phyloP scores from a whole-genome alignment of 2,329 filamentous ascomycete genomes.

The Fusarium brevicatenulatum region DNA sequence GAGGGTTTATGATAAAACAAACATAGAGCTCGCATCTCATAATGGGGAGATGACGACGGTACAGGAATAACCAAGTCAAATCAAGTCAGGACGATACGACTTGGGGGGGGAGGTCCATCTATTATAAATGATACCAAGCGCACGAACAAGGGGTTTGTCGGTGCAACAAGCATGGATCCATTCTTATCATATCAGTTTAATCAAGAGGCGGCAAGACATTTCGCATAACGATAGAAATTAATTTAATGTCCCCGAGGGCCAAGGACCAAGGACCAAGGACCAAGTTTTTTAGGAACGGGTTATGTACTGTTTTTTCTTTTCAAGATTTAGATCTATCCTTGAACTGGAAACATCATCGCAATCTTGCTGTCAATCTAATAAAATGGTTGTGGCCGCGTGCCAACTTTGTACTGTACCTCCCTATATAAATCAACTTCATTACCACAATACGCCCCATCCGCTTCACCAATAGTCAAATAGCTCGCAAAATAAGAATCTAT shows the following conservation, averaged over 20 bases:
- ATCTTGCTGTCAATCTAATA: not conserved
- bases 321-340: not conserved
- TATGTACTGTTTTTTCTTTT: not conserved
- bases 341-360: not conserved
- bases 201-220: not conserved
- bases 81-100: conserved; percentile 12
- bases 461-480: not conserved
- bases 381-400: not conserved
- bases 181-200: not conserved
- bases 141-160: not conserved
- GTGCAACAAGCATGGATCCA: not conserved
- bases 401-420: not conserved
- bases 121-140: conserved; percentile 11
- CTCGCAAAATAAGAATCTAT: conserved; percentile 15
- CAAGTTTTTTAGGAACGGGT: not conserved
- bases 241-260: not conserved
- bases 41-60: conserved; percentile 19
- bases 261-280: not conserved
- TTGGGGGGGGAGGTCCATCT: conserved; percentile 10
- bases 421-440: conserved; percentile 30
- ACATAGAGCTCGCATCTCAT: conserved; percentile 37
- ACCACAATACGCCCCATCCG: conserved; percentile 26
- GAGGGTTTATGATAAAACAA: conserved; percentile 31
- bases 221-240: not conserved
- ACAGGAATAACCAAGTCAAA: conserved; percentile 8